Percentiles rank a stretch among this genome's conserved stretches.
These are phyloP conservation scores for Vaccinium macrocarpon DNA, from an alignment of 148 eudicot genomes.

Conservation along the genomic window DNA sequence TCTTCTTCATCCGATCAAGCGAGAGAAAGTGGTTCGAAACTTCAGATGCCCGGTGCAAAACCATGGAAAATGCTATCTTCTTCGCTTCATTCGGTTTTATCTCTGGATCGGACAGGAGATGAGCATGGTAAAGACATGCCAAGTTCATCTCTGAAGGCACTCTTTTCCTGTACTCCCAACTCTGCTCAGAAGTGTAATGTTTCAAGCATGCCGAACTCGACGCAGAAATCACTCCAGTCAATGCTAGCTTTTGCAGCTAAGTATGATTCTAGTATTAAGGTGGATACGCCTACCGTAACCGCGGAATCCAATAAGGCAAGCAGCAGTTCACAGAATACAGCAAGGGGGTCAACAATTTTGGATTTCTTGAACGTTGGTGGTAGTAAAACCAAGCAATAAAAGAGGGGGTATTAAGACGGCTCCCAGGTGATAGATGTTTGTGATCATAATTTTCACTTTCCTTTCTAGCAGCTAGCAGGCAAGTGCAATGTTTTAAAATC, in stretches of 20 bases:
- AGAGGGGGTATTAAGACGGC: neutral
- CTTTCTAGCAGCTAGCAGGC: slow-evolving; percentile 7
- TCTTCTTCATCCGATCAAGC: slow-evolving; percentile 20
- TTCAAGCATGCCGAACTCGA: slow-evolving; percentile 29
- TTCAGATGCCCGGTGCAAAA: slow-evolving; percentile 17
- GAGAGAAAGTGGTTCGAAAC: slow-evolving; percentile 16
- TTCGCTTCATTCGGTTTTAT: slow-evolving; percentile 22
- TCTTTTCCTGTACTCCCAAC: slow-evolving; percentile 19
- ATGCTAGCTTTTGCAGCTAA: slow-evolving; percentile 66
- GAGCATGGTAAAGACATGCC: slow-evolving; percentile 12
- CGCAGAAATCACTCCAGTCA: slow-evolving; percentile 58
- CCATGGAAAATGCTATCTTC: slow-evolving; percentile 15
- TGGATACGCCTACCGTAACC: slow-evolving; percentile 14
- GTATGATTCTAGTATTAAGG: slow-evolving; percentile 47
- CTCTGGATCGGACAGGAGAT: neutral
- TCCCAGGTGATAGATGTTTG: neutral
- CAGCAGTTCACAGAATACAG: slow-evolving; percentile 21
- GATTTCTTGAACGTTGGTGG: slow-evolving; percentile 26
- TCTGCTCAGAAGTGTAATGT: slow-evolving; percentile 24
- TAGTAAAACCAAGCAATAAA: slow-evolving; percentile 12
- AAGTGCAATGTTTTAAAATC: neutral
- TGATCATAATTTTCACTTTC: neutral
- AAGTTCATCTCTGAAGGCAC: slow-evolving; percentile 26
- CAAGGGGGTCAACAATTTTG: slow-evolving; percentile 27
- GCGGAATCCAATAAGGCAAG: slow-evolving; percentile 13